phyloP scores from a whole-genome alignment of 768 basidiomycete species.

The Rhodotorula sphaerocarpa region DNA sequence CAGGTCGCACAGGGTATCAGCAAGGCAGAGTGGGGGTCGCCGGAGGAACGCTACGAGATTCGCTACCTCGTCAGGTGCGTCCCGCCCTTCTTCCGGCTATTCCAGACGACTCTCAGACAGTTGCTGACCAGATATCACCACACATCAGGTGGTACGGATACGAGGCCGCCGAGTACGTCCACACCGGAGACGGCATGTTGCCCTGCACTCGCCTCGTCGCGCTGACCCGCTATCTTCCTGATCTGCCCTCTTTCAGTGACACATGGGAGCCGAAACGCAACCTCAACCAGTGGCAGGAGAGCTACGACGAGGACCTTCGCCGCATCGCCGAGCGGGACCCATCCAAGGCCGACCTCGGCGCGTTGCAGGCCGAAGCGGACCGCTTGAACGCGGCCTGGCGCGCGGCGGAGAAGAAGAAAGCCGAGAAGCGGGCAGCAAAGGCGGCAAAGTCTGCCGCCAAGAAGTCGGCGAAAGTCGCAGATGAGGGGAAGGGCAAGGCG shows the following conservation, averaged over 20 bases:
- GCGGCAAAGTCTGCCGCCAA: background rate
- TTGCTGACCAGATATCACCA: background rate
- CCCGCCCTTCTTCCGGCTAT: background rate
- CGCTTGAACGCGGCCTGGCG: background rate
- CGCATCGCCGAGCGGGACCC: too few species aligned
- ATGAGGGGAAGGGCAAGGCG: background rate
- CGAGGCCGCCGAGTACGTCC: background rate
- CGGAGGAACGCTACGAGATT: background rate
- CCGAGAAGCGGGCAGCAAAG: background rate
- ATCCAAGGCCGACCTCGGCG: background rate
- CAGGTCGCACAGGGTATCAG: too few species aligned
- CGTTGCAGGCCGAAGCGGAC: background rate
- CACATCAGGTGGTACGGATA: background rate
- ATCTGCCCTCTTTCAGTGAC: too few species aligned
- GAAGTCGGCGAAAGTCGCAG: background rate
- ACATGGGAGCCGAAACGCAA: conserved; percentile 6
- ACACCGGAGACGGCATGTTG: too few species aligned
- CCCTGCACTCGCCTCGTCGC: too few species aligned
- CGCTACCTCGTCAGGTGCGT: conserved; percentile 8
- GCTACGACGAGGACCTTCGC: background rate
- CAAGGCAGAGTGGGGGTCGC: too few species aligned
- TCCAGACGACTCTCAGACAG: rapidly evolving
- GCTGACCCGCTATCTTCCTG: too few species aligned
- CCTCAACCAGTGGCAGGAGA: background rate
- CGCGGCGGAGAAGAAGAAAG: background rate